phyloP scores from a whole-genome alignment of 768 basidiomycete species.

The Leccinum uliginosum region DNA sequence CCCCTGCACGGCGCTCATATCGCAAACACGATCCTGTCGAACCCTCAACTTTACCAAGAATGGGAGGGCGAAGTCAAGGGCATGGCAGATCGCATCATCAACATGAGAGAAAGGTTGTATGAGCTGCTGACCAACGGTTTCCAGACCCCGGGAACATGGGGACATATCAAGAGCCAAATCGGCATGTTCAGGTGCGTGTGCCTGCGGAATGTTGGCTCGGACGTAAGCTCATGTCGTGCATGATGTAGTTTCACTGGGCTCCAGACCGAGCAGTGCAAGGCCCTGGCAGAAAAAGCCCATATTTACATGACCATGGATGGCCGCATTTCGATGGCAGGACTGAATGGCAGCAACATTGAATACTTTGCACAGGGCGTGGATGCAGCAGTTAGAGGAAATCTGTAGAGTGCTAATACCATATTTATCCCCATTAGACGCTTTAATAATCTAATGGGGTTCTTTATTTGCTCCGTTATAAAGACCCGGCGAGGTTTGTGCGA shows the following conservation, averaged over 20 bases:
- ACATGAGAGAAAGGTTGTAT: constrained; percentile 84
- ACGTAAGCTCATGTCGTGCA: constrained; percentile 1
- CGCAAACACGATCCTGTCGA: constrained; percentile 77
- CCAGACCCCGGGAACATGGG: constrained; percentile 93
- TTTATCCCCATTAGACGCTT: constrained; percentile 15
- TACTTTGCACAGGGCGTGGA: constrained; percentile 89
- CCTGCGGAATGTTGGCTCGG: neutral
- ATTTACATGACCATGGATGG: constrained; percentile 94
- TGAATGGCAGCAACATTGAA: constrained; percentile 79
- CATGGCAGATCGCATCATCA: constrained; percentile 94
- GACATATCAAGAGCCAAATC: constrained; percentile 91
- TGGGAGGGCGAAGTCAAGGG: constrained; percentile 93
- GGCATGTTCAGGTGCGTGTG: constrained; percentile 90
- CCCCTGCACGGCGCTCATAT: constrained; percentile 87
- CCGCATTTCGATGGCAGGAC: constrained; percentile 90
- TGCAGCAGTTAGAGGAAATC: constrained; percentile 71
- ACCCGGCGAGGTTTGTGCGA: constrained; percentile 13
- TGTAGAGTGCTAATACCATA: constrained; percentile 42
- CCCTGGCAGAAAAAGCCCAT: constrained; percentile 82
- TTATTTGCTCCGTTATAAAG: constrained; percentile 18
- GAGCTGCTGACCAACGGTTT: constrained; percentile 69
- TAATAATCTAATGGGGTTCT: constrained; percentile 15
- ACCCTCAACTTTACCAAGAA: constrained; percentile 68
- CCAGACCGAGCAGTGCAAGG: constrained; percentile 71
- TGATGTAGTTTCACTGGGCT: constrained; percentile 77